Conservation (phyloP, 768 basidiomycete genomes). For the Pleurotus cornucopiae region DNA sequence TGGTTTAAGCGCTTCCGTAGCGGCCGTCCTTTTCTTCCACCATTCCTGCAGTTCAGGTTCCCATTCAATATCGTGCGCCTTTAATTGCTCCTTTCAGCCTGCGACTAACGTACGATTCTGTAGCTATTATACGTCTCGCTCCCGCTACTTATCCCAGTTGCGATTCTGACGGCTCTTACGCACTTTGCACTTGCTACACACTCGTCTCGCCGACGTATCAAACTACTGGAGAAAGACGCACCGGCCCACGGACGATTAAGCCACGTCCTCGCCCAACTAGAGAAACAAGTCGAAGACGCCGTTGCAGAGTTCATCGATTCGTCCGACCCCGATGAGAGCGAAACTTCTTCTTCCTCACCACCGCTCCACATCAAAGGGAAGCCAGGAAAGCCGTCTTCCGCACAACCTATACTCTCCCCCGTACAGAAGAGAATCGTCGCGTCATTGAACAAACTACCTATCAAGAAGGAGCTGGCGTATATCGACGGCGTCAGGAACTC, state of each 20-base stretch:
- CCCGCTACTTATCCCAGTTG: constrained; percentile 62
- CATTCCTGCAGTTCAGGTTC: constrained; percentile 53
- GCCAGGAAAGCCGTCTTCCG: constrained; percentile 11
- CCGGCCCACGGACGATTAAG: constrained; percentile 47
- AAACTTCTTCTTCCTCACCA: not conserved
- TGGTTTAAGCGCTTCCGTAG: constrained; percentile 44
- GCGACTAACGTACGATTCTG: not conserved
- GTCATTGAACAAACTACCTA: constrained; percentile 63
- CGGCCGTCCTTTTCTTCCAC: constrained; percentile 47
- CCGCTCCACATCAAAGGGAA: constrained; percentile 1
- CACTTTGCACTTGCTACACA: constrained; percentile 56
- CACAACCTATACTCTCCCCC: constrained; percentile 47
- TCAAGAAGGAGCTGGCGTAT: constrained; percentile 70
- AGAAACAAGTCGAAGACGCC: constrained; percentile 55
- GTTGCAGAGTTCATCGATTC: constrained; percentile 59
- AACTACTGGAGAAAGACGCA: constrained; percentile 53
- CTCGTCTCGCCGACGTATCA: constrained; percentile 62
- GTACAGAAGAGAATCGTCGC: constrained; percentile 53
- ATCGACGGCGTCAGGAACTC: constrained; percentile 57
- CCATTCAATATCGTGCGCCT: constrained; percentile 67
- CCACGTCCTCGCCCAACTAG: constrained; percentile 53
- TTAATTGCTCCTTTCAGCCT: not conserved
- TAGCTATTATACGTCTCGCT: constrained; percentile 52
- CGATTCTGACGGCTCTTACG: constrained; percentile 49
- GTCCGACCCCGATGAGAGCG: constrained; percentile 19